phyloP scores from a whole-genome alignment of 2,329 filamentous ascomycete genomes.

The Calonectria pteridis region DNA sequence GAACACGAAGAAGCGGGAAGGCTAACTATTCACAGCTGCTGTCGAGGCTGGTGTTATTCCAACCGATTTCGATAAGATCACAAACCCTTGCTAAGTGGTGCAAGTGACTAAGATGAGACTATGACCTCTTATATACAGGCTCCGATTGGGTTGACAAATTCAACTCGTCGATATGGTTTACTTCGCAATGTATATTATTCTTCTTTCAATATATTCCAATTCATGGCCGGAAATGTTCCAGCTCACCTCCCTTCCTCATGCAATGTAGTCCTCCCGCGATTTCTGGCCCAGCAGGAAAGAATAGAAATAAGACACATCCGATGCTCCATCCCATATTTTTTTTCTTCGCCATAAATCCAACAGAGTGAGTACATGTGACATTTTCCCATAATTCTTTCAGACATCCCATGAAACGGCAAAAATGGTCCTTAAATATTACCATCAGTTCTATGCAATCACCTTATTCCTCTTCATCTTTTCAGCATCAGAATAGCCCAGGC shows the following conservation, averaged over 20 bases:
- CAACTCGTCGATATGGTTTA: not conserved
- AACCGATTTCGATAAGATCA: conserved; percentile 31
- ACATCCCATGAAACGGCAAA: not conserved
- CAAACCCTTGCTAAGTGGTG: conserved; percentile 32
- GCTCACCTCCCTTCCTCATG: not conserved
- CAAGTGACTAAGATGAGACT: not conserved
- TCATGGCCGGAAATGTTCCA: not conserved
- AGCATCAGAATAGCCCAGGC: conserved; percentile 71
- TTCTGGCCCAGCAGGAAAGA: not conserved
- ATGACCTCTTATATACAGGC: not conserved
- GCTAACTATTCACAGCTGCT: conserved; percentile 33
- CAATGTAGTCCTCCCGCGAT: not conserved
- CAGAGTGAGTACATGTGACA: not conserved
- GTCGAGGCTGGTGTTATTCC: conserved; percentile 39
- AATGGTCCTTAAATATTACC: not conserved
- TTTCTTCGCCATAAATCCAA: not conserved
- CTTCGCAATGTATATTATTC: conserved; percentile 3
- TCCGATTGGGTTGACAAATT: not conserved
- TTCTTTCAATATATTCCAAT: not conserved
- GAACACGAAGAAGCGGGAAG: not conserved
- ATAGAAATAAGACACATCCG: not conserved
- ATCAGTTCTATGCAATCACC: not conserved
- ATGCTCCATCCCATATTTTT: not conserved
- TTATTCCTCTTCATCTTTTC: conserved; percentile 27
- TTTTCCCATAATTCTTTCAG: not conserved